Base-by-base conservation (phyloP, 2,329 filamentous ascomycete genomes). In the Fusarium graminum region DNA sequence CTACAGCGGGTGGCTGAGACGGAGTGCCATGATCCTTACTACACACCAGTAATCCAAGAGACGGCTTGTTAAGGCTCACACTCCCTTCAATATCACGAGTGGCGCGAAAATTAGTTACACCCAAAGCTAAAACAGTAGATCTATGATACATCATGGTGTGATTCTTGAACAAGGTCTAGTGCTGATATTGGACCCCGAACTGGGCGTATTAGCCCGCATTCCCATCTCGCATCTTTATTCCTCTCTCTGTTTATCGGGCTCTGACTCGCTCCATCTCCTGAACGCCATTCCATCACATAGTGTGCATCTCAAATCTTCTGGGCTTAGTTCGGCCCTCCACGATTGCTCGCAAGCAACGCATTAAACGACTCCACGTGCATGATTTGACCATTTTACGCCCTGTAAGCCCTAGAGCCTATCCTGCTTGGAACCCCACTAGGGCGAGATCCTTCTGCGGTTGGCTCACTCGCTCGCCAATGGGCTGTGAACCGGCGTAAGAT, bases 331-430 rank as follows among this genome's bases (percentile, higher is more conserved):
- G 52, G 42, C 38, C 28, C 32, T 49, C 43, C 40, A 36, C 32
- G 11, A 11, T 25, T 7, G 14, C 17, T 28, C 25, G 47, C 40
- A 42, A 32, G 47, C 57, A 51, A 65, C 59, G 64, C 55, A 52
- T 42, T 46, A 43, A 29, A 46, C 19, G 43, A 43, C 59, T 40
- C 34, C 45, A 50, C 44, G 50, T 29, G 41, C 52, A 52, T 40
- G 49, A 40, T 50, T 42, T 49, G 22, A 41, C 52, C 49, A 38
- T 41, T 43, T 28, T 57, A 67, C 70, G 63, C 67, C 64, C 70
- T 58, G 65, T 72, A 73, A 72, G 70, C 70, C 70, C 70, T 72
- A 72, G 58, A 44, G 47, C 26, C 50, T 52, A 51, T 53, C 47
- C 56, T 49, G 43, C 52, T 47, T 62, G 38, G 29, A 58, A 55